Evolutionary conservation across 768 basidiomycete genomes (phyloP).

Genomic region (Lentinula edodes): DNA sequence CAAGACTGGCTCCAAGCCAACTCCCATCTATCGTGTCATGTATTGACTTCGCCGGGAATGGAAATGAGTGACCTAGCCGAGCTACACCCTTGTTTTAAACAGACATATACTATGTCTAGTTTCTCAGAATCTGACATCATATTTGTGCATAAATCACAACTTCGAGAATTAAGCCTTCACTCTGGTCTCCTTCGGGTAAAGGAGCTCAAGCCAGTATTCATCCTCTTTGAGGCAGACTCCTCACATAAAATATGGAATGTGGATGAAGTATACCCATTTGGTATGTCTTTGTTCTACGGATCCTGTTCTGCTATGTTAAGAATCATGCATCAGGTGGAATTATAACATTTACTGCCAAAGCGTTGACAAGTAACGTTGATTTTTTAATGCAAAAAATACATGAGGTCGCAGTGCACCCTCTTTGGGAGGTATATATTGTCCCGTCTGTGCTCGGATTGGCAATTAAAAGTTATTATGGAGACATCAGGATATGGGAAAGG

Average conservation of each 20-base stretch:
- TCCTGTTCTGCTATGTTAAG: not conserved
- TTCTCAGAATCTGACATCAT: not conserved
- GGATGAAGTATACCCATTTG: not conserved
- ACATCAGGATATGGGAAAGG: not conserved
- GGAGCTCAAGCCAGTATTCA: not conserved
- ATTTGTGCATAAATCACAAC: not conserved
- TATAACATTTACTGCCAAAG: not conserved
- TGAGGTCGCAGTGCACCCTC: not conserved
- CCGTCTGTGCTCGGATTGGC: not conserved
- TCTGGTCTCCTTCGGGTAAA: not conserved
- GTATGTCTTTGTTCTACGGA: not conserved
- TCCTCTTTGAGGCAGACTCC: not conserved
- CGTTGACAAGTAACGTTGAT: not conserved
- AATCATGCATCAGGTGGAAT: not conserved
- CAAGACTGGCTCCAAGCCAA: not conserved
- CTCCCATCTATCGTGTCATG: not conserved
- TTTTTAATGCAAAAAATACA: not conserved
- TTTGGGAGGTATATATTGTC: constrained; percentile 1
- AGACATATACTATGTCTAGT: not conserved
- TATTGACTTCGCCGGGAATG: not conserved
- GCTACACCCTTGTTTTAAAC: not conserved
- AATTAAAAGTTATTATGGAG: not conserved
- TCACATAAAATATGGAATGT: not conserved
- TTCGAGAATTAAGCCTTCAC: not conserved
- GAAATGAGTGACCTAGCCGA: not conserved